These are phyloP conservation scores for Wallacemonas rigidus DNA, from an alignment of 208 protist species.

Conservation along the genomic window DNA sequence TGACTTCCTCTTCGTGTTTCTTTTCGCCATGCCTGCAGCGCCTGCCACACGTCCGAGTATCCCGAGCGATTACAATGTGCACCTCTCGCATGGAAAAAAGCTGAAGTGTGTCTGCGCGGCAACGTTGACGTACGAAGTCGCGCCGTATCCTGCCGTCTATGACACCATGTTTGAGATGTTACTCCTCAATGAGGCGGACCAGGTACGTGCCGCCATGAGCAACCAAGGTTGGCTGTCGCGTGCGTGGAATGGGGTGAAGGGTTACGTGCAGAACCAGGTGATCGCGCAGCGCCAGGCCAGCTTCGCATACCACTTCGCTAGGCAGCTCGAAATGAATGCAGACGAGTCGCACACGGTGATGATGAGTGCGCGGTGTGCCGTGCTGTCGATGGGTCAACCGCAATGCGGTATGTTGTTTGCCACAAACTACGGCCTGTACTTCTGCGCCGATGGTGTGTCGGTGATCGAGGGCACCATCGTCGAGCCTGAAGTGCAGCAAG, in stretches of 20 bases:
- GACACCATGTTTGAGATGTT: conserved; percentile 38
- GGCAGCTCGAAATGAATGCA: conserved; percentile 51
- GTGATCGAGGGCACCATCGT: conserved; percentile 5
- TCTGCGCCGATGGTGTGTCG: conserved; percentile 26
- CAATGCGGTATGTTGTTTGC: conserved; percentile 40
- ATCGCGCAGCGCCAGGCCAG: conserved; percentile 27
- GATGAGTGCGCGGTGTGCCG: conserved; percentile 46
- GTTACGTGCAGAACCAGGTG: conserved; percentile 15
- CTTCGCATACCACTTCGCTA: conserved; percentile 51
- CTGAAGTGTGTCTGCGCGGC: conserved; percentile 35
- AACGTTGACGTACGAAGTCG: conserved; percentile 49
- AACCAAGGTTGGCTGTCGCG: conserved; percentile 26
- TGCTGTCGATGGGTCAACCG: conserved; percentile 44
- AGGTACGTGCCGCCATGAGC: neutral
- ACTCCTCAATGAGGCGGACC: conserved; percentile 20
- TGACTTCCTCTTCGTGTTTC: no score
- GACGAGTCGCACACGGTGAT: conserved; percentile 40
- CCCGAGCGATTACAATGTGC: conserved; percentile 7
- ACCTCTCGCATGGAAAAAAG: conserved; percentile 6
- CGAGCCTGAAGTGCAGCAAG: conserved; percentile 14
- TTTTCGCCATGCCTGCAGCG: neutral
- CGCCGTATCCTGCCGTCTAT: conserved; percentile 40
- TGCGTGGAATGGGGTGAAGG: conserved; percentile 33
- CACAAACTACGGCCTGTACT: conserved; percentile 60
- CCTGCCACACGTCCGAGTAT: neutral